Evolutionary conservation across 345 rosid genomes (phyloP).

Genomic region (Aquilaria yunnanensis): DNA sequence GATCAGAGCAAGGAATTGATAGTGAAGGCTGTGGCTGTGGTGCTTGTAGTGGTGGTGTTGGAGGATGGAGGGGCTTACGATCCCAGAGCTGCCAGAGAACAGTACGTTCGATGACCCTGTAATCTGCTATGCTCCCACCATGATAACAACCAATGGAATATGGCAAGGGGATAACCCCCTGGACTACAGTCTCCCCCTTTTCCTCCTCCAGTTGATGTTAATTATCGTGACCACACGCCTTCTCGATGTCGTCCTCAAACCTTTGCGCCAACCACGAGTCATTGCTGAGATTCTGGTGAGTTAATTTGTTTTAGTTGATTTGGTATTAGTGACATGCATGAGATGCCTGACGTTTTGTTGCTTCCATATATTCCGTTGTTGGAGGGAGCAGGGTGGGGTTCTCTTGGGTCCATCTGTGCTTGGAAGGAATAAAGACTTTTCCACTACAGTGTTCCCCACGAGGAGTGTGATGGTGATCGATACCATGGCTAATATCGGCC

Average conservation of each 20-base stretch:
- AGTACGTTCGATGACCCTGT: slow-evolving; percentile 26
- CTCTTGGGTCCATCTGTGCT: slow-evolving; percentile 75
- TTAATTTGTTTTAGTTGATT: neutral
- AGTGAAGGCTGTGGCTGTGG: neutral
- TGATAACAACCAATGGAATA: slow-evolving; percentile 86
- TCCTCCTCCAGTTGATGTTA: slow-evolving; percentile 69
- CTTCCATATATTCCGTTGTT: neutral
- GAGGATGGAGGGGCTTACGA: neutral
- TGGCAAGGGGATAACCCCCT: slow-evolving; percentile 97
- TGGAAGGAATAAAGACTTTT: slow-evolving; percentile 31
- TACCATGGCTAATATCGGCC: slow-evolving; percentile 87
- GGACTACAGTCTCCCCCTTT: slow-evolving; percentile 76
- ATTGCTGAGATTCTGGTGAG: slow-evolving; percentile 76
- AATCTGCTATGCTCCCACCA: slow-evolving; percentile 77
- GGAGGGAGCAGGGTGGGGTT: slow-evolving; percentile 53
- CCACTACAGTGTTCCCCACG: slow-evolving; percentile 47
- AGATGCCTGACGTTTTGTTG: too few relatives aligned
- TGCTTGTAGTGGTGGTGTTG: neutral
- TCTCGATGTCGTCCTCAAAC: slow-evolving; percentile 59
- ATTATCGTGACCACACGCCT: slow-evolving; percentile 60
- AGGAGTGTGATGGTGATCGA: slow-evolving; percentile 89
- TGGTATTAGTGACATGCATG: too few relatives aligned
- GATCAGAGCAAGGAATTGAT: too few relatives aligned
- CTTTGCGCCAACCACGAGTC: slow-evolving; percentile 84
- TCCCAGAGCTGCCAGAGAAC: neutral